A percentile compares a stretch with the other conserved stretches of the same genome.
Evolutionary conservation across 2,329 filamentous ascomycete species (phyloP).

Genomic region (Chlorencoelia australis): DNA sequence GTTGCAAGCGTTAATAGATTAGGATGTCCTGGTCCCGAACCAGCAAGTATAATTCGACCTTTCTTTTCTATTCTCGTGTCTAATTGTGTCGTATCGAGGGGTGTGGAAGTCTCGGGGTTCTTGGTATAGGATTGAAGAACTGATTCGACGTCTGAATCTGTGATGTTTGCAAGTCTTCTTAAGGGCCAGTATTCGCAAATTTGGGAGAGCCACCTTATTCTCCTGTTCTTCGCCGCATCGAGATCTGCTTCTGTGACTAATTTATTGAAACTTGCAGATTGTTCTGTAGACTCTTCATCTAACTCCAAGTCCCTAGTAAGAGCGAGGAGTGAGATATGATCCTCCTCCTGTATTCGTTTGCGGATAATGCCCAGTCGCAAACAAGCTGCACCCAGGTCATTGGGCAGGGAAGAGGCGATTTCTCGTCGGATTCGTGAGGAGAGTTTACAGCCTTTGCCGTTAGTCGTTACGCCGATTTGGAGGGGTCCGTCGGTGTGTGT

Average conservation of each 20-base stretch:
- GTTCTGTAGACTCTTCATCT: conserved; percentile 55
- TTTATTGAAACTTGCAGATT: conserved; percentile 75
- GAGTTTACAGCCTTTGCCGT: conserved; percentile 87
- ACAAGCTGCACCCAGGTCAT: conserved; percentile 66
- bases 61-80: conserved; percentile 25
- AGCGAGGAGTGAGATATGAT: conserved; percentile 36
- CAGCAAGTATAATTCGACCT: conserved; percentile 77
- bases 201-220: conserved; percentile 88
- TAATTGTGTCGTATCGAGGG: conserved; percentile 24
- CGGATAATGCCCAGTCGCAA: conserved; percentile 66
- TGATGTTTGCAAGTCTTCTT: conserved; percentile 66
- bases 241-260: conserved; percentile 66
- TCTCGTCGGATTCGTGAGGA: conserved; percentile 83
- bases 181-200: conserved; percentile 99
- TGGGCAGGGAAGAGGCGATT: conserved; percentile 69
- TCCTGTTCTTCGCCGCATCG: conserved; percentile 63
- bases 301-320: conserved; percentile 24
- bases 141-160: conserved; percentile 65
- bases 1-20: conserved; percentile 81
- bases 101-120: conserved; percentile 22
- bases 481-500: conserved; percentile 84
- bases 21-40: conserved; percentile 85
- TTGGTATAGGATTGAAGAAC: conserved; percentile 64
- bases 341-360: conserved; percentile 63
- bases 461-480: conserved; percentile 92